Conservation (phyloP, 106 monocot species). For the Amphibolis antarctica region DNA sequence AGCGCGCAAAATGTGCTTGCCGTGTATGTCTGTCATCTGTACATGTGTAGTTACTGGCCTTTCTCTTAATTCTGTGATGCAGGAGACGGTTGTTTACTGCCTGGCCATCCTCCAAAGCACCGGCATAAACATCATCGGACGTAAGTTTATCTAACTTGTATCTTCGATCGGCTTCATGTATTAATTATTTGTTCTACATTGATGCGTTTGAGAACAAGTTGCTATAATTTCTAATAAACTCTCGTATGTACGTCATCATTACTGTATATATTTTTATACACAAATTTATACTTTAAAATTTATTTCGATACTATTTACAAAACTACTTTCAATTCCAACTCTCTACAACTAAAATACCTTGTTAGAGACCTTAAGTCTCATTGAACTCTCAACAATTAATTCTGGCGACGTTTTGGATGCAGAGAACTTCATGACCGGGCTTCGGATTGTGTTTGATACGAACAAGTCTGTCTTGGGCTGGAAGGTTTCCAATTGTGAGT, state of each 20-base stretch:
- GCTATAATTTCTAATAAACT: too few relatives aligned
- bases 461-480: slow-evolving; percentile 13
- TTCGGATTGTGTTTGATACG: slow-evolving; percentile 12
- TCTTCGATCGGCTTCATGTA: background rate
- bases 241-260: too few relatives aligned
- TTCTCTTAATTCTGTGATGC: slow-evolving; percentile 1
- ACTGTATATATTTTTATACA: too few relatives aligned
- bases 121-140: slow-evolving; percentile 59
- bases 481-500: slow-evolving; percentile 18
- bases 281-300: too few relatives aligned
- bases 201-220: too few relatives aligned
- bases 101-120: slow-evolving; percentile 52
- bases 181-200: background rate
- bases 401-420: background rate
- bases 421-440: slow-evolving; percentile 22
- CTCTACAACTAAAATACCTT: too few relatives aligned
- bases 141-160: slow-evolving; percentile 33
- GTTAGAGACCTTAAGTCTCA: background rate
- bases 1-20: too few relatives aligned
- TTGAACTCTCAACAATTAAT: background rate
- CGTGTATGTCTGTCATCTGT: too few relatives aligned
- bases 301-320: too few relatives aligned
- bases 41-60: background rate
- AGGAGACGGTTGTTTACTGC: slow-evolving; percentile 35
- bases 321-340: too few relatives aligned